Percentiles rank a stretch among this genome's conserved stretches.
Conservation (phyloP, 1,284 basidiomycete species). For the Taiwanofungus camphoratus region DNA sequence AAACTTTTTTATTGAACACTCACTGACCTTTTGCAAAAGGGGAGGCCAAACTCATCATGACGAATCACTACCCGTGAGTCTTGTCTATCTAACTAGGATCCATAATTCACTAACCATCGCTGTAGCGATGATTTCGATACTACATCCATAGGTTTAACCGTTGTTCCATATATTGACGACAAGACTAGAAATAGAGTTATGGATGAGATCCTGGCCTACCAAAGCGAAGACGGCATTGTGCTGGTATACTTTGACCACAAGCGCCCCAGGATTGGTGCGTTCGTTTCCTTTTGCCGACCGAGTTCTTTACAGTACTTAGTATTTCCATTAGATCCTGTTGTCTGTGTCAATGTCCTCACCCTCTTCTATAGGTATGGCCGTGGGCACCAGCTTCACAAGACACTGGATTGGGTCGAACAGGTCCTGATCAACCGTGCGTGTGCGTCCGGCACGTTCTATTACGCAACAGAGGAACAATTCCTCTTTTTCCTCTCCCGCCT, state of each 20-base stretch:
- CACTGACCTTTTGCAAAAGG: background rate
- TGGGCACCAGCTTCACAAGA: slow-evolving; percentile 35
- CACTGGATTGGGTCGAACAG: slow-evolving; percentile 39
- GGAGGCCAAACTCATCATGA: slow-evolving; percentile 28
- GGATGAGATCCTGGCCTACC: slow-evolving; percentile 45
- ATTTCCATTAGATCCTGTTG: slow-evolving; percentile 30
- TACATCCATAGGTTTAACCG: slow-evolving; percentile 41
- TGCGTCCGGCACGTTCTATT: slow-evolving; percentile 45
- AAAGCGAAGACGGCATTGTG: slow-evolving; percentile 43
- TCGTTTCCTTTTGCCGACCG: slow-evolving; percentile 27
- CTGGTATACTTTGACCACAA: slow-evolving; percentile 24
- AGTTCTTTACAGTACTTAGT: no score
- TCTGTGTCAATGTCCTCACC: slow-evolving; percentile 43
- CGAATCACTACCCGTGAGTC: slow-evolving; percentile 40
- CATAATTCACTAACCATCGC: no score
- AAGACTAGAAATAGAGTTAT: slow-evolving; percentile 36
- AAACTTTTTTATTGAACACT: background rate
- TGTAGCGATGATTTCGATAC: slow-evolving; percentile 46
- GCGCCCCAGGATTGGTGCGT: background rate
- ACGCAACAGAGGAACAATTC: slow-evolving; percentile 41
- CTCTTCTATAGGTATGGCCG: slow-evolving; percentile 44
- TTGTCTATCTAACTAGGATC: no score
- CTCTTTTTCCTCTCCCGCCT: slow-evolving; percentile 44
- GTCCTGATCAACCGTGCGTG: slow-evolving; percentile 43
- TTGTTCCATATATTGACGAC: slow-evolving; percentile 29